These are phyloP conservation scores for Quercus bicolor DNA, from an alignment of 306 rosid species.

Conservation along the genomic window DNA sequence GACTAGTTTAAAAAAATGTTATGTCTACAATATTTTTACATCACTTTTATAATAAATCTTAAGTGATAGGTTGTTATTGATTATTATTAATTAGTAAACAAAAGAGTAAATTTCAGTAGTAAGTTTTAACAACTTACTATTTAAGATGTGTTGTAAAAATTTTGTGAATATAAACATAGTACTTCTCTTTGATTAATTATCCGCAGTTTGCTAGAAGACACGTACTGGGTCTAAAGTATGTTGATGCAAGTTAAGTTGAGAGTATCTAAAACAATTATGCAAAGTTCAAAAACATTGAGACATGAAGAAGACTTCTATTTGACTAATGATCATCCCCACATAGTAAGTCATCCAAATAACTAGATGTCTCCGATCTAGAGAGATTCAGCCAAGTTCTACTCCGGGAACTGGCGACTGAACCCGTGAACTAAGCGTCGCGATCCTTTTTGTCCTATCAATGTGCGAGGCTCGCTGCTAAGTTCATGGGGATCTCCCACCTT, in stretches of 20 bases:
- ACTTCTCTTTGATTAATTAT: background rate
- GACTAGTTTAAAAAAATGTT: too few relatives aligned
- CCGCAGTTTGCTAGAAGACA: background rate
- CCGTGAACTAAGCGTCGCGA: slow-evolving; percentile 19
- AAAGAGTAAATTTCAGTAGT: too few relatives aligned
- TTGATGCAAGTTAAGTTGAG: background rate
- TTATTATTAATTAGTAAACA: too few relatives aligned
- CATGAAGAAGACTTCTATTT: background rate
- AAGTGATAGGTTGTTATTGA: too few relatives aligned
- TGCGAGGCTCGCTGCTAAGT: slow-evolving; percentile 9
- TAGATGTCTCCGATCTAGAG: slow-evolving; percentile 29
- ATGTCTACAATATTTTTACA: too few relatives aligned
- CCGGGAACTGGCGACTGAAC: slow-evolving; percentile 20
- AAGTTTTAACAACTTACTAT: too few relatives aligned
- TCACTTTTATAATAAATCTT: too few relatives aligned
- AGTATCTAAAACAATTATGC: background rate
- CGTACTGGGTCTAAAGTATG: background rate
- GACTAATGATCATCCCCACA: slow-evolving; percentile 10
- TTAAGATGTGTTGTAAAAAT: too few relatives aligned
- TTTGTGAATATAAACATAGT: too few relatives aligned
- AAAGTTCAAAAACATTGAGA: background rate
- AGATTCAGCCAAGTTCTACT: slow-evolving; percentile 30
- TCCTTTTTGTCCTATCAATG: slow-evolving; percentile 22
- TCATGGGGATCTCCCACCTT: slow-evolving; percentile 37
- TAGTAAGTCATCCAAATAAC: background rate